These are phyloP conservation scores for Paraphaeosphaeria minitans DNA, from an alignment of 2,329 filamentous ascomycete species.

Conservation along the genomic window DNA sequence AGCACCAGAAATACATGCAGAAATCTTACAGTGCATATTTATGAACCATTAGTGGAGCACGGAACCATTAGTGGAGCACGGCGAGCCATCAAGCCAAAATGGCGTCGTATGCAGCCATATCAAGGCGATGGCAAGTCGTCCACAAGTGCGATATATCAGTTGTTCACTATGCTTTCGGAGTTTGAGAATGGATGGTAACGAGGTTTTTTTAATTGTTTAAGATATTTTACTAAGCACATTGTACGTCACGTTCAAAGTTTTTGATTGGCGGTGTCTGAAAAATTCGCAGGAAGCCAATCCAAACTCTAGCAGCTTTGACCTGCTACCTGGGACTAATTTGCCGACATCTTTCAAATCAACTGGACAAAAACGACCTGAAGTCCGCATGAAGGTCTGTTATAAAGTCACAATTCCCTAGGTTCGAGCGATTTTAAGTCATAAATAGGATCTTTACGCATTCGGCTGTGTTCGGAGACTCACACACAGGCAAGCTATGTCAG, in stretches of 20 bases:
- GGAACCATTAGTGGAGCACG: no score
- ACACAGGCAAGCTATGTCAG: background rate
- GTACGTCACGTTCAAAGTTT: background rate
- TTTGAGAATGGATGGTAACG: background rate
- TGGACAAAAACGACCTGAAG: background rate
- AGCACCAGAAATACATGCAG: slow-evolving; percentile 11
- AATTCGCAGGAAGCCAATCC: background rate
- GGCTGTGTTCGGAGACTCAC: background rate
- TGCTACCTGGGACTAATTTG: background rate
- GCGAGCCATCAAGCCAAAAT: no score
- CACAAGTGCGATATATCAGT: slow-evolving; percentile 6
- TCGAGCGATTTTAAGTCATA: background rate
- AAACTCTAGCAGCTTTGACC: background rate
- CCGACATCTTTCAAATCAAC: background rate
- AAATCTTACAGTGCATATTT: slow-evolving; percentile 7
- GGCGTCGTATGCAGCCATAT: slow-evolving; percentile 10
- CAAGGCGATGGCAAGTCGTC: slow-evolving; percentile 12
- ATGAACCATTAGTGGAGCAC: background rate
- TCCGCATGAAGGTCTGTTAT: background rate
- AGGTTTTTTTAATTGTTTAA: background rate
- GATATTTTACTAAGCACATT: background rate
- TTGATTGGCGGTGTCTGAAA: background rate
- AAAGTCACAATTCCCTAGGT: background rate
- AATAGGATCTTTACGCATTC: background rate
- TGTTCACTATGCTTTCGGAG: slow-evolving; percentile 9